These are phyloP conservation scores for Bathelium albidoporum DNA, from an alignment of 495 filamentous ascomycete genomes.

Conservation along the genomic window DNA sequence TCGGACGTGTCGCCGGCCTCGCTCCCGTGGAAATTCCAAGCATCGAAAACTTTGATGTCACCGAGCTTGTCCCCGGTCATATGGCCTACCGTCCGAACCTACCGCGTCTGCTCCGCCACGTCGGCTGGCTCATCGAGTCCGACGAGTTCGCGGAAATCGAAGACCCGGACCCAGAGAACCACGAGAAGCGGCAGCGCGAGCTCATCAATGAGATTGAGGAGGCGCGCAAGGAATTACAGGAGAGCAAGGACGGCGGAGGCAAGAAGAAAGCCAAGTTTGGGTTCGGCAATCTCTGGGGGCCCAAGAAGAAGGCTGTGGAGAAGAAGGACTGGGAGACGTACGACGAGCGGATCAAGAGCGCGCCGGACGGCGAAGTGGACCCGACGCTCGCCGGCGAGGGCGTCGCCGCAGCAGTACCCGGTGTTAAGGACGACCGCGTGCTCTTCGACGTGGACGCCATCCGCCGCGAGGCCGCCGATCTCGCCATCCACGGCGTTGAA, in stretches of 20 bases:
- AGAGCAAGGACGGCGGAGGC: constrained; percentile 56
- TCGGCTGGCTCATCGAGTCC: constrained; percentile 80
- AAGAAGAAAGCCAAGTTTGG: constrained; percentile 63
- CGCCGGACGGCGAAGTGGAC: constrained; percentile 29
- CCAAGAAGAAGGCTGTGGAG: constrained; percentile 62
- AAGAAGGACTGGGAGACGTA: constrained; percentile 97
- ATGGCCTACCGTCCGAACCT: constrained; percentile 95
- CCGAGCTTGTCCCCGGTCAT: constrained; percentile 77
- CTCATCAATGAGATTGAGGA: constrained; percentile 95
- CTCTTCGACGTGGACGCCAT: constrained; percentile 97
- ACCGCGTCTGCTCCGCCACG: constrained; percentile 71
- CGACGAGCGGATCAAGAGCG: constrained; percentile 42
- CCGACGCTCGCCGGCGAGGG: constrained; percentile 4
- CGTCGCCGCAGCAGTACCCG: neutral
- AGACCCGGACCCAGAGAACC: constrained; percentile 91
- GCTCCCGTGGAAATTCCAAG: constrained; percentile 69
- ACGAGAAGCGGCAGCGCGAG: constrained; percentile 77
- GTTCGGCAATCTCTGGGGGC: constrained; percentile 38
- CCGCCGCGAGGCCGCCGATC: constrained; percentile 50
- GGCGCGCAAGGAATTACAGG: constrained; percentile 75
- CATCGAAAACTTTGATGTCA: constrained; percentile 84
- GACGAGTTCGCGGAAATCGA: constrained; percentile 97
- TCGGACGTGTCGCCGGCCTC: constrained; percentile 84
- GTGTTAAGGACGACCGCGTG: constrained; percentile 41
- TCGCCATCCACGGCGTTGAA: constrained; percentile 66